These are phyloP conservation scores for Penicillium egyptiacum DNA, from an alignment of 495 filamentous ascomycete species.

Conservation along the genomic window DNA sequence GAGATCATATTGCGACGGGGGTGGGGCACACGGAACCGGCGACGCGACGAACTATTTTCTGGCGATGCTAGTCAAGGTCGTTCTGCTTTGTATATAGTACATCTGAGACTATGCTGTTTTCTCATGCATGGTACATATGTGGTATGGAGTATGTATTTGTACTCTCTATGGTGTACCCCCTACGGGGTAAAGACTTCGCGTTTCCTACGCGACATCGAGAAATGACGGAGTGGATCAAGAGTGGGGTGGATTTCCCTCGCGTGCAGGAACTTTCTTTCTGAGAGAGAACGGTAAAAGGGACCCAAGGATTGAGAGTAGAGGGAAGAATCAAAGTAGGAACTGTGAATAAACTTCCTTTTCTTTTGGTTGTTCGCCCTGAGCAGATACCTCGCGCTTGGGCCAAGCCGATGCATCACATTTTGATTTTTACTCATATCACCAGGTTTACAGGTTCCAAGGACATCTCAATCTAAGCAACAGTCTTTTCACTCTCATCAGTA, in stretches of 20 bases:
- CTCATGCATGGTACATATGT: neutral
- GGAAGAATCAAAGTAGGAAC: neutral
- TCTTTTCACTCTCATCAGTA: neutral
- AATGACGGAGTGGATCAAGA: slow-evolving; percentile 1
- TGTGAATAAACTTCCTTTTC: no score
- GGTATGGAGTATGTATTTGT: neutral
- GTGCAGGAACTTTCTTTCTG: slow-evolving; percentile 1
- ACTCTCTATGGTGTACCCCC: neutral
- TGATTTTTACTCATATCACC: neutral
- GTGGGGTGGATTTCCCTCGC: slow-evolving; percentile 7
- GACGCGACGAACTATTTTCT: neutral
- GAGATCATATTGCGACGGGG: neutral
- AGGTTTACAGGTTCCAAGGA: slow-evolving; percentile 1
- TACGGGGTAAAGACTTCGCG: no score
- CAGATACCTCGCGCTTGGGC: neutral
- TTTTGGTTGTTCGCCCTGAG: neutral
- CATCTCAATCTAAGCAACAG: neutral
- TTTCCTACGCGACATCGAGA: neutral
- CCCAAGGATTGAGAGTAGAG: neutral
- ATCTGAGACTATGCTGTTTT: neutral
- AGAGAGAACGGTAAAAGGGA: neutral
- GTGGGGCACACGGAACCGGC: neutral
- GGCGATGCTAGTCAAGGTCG: neutral
- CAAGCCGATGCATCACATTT: neutral
- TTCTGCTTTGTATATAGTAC: neutral